A percentile compares a stretch with the other conserved stretches of the same genome.
Conservation (phyloP, 768 basidiomycete species). For the Fibroporia radiculosa region DNA sequence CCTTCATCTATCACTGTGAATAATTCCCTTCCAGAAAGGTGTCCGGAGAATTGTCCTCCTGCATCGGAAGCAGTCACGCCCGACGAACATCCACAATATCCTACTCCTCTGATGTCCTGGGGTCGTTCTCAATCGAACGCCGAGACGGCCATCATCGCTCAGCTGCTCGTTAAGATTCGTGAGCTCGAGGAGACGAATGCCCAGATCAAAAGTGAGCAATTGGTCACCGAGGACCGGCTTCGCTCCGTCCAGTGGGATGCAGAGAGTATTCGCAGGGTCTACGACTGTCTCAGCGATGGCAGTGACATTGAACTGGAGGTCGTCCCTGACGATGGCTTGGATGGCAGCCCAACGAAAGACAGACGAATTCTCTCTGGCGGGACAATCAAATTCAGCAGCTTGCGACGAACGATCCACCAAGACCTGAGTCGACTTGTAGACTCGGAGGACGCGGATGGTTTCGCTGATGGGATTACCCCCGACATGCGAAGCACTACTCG, state of each 20-base stretch:
- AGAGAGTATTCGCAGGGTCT: constrained; percentile 59
- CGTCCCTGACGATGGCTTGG: constrained; percentile 25
- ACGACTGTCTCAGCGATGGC: constrained; percentile 57
- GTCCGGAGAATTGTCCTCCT: neutral
- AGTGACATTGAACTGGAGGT: constrained; percentile 42
- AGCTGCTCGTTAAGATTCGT: constrained; percentile 64
- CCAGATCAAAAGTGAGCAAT: constrained; percentile 59
- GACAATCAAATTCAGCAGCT: constrained; percentile 43
- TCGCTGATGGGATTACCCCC: constrained; percentile 15
- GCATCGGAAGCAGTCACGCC: neutral
- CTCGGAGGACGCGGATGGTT: constrained; percentile 14
- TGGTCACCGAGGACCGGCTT: constrained; percentile 50
- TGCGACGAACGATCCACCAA: constrained; percentile 34
- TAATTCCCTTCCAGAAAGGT: neutral
- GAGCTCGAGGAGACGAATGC: constrained; percentile 71
- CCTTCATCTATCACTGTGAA: neutral
- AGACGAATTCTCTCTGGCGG: constrained; percentile 19
- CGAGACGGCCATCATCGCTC: constrained; percentile 49
- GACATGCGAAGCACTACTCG: constrained; percentile 24
- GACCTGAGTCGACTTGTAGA: constrained; percentile 19
- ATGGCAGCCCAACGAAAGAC: constrained; percentile 16
- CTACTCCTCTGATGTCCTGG: neutral
- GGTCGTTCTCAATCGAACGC: neutral
- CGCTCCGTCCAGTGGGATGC: constrained; percentile 68
- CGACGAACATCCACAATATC: neutral